phyloP scores from a whole-genome alignment of 2,329 filamentous ascomycete species.

The Fusarium brevicatenulatum region DNA sequence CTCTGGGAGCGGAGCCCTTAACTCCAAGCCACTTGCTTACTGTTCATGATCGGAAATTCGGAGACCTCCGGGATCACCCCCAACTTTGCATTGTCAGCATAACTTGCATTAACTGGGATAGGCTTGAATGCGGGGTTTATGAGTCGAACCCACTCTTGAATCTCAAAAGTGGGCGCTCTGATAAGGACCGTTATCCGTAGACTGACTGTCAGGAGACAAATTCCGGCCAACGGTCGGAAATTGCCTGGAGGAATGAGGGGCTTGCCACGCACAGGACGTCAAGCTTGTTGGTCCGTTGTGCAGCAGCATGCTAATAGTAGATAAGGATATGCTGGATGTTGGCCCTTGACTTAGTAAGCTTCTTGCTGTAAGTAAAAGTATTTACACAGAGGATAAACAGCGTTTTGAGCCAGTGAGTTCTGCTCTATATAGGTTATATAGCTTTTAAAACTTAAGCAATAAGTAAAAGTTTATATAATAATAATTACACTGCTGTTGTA shows the following conservation, averaged over 20 bases:
- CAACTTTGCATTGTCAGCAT: slow-evolving; percentile 1
- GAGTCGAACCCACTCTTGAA: not conserved
- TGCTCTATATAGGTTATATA: fast-evolving
- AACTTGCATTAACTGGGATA: not conserved
- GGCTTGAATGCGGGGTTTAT: not conserved
- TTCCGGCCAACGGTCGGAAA: not conserved
- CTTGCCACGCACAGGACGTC: not conserved
- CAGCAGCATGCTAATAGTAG: not conserved
- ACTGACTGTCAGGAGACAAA: not conserved
- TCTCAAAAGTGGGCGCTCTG: not conserved
- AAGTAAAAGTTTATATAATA: fast-evolving
- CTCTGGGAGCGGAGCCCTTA: not conserved
- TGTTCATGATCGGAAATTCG: slow-evolving; percentile 38
- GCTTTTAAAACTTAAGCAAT: fast-evolving
- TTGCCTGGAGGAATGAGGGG: not conserved
- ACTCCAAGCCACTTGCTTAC: not conserved
- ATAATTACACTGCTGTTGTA: not conserved
- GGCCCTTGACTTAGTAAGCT: not conserved
- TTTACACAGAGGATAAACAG: fast-evolving
- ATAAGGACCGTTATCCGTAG: not conserved
- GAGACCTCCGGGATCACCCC: not conserved
- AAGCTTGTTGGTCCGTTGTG: not conserved
- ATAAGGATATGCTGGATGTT: not conserved
- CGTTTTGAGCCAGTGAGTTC: fast-evolving
- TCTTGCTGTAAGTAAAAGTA: fast-evolving